A percentile compares a stretch with the other conserved stretches of the same genome.
Evolutionary conservation across 2,329 filamentous ascomycete species (phyloP).

Genomic region (Macrophomina pseudophaseolina): DNA sequence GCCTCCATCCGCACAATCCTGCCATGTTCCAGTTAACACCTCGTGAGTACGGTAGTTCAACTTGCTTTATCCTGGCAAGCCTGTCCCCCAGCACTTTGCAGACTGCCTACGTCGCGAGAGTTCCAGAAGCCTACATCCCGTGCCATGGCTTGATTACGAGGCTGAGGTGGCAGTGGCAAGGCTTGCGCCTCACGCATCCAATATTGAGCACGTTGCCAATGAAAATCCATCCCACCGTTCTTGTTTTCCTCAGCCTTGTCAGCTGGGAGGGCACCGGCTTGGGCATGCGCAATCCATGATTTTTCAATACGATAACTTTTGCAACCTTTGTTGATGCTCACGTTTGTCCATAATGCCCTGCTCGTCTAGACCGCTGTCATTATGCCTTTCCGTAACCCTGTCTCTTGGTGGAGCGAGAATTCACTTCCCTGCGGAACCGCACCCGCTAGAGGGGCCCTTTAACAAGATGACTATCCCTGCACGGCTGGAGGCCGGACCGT

Average conservation of each 20-base stretch:
- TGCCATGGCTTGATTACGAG: slow-evolving; percentile 18
- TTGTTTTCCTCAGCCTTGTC: slow-evolving; percentile 15
- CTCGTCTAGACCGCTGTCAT: slow-evolving; percentile 3
- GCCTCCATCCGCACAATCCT: not conserved
- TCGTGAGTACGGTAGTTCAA: not conserved
- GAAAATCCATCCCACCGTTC: not conserved
- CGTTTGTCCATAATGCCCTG: not conserved
- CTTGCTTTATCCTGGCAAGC: not conserved
- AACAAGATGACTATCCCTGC: not conserved
- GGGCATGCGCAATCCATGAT: slow-evolving; percentile 4
- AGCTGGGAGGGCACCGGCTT: slow-evolving; percentile 10
- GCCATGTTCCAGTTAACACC: not conserved
- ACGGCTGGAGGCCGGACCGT: slow-evolving; percentile 6
- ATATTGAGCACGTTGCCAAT: slow-evolving; percentile 17
- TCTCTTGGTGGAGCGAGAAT: slow-evolving; percentile 1
- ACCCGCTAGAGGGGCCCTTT: slow-evolving; percentile 1
- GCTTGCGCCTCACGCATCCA: slow-evolving; percentile 19
- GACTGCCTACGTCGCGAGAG: not conserved
- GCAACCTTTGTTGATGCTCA: not conserved
- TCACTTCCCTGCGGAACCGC: slow-evolving; percentile 6
- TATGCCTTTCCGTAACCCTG: slow-evolving; percentile 7
- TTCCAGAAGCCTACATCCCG: not conserved
- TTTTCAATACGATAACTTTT: slow-evolving; percentile 8
- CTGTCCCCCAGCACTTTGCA: not conserved
- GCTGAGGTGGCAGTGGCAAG: slow-evolving; percentile 14